Evolutionary conservation across 129 eudicot genomes (phyloP), one percentile per base, ranked within the genome.

Genomic region (Cynara cardunculus): DNA sequence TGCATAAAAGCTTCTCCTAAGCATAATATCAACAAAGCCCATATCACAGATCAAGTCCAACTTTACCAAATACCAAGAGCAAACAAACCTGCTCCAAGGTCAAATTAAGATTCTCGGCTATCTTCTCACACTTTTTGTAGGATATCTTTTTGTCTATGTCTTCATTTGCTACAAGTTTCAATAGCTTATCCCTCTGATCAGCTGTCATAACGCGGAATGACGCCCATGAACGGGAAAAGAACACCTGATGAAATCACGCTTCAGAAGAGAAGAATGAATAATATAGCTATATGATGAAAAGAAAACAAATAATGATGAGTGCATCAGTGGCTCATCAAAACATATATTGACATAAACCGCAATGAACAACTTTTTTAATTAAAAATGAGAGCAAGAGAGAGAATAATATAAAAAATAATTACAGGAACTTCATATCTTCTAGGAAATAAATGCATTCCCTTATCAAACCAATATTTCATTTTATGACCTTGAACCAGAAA

Each of bases 11-110:
- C 64, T 65, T 37, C 67, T 39, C 67, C 68, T 4, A 73, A 66
- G 28, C 71, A 53, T 64, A 21, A 27, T 8, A 80, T 31, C 64
- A 64, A 25, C 30, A 76, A 70, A 53, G 8, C 64, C 37, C 61
- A 69, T 39, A 25, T 19, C 71, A 71, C 27, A 74, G 68, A 81
- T 46, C 82, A 69, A 46, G 75, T 53, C 59, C 56, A 46, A 16
- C 18, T 75, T 77, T 71, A 72, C 14, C 71, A 72, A 16, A 59
- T 76, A 39, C 19, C 16, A 65, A 78, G 72, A 85, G 77, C 72
- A 76, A 31, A 78, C 89, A 61, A 79, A 94, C 99, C 99, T 95
- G 99, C 85, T 90, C 97, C 75, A 95, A 76, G 77, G 94, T 89
- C 86, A 92, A 83, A 85, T 88, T 87, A 22, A 95, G 94, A 69